Conservation (phyloP, 306 rosid species). For the Rosa rugosa region DNA sequence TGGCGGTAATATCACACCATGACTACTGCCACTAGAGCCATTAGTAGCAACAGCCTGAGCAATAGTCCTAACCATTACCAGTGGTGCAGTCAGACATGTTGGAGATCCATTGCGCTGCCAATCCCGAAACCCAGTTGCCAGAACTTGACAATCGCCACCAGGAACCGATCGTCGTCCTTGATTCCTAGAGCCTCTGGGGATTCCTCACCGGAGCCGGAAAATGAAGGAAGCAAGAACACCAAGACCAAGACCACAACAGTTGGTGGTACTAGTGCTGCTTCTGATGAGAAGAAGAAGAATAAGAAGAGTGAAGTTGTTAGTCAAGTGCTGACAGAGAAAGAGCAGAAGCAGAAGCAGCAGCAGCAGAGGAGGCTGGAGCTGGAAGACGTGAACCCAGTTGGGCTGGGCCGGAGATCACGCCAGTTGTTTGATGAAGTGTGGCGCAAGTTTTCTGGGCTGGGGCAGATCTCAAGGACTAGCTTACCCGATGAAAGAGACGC, state of each 20-base stretch:
- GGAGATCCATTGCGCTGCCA: slow-evolving; percentile 10
- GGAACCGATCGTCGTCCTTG: not conserved
- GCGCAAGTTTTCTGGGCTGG: slow-evolving; percentile 92
- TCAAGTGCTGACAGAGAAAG: slow-evolving; percentile 14
- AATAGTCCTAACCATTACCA: not conserved
- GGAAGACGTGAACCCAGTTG: slow-evolving; percentile 91
- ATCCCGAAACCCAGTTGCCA: slow-evolving; percentile 17
- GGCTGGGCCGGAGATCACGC: slow-evolving; percentile 79
- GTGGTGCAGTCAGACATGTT: slow-evolving; percentile 5
- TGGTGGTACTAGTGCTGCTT: not conserved
- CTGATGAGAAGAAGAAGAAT: not conserved
- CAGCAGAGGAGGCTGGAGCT: slow-evolving; percentile 53
- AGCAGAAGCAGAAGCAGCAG: slow-evolving; percentile 35
- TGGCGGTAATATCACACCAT: not conserved
- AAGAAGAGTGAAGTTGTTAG: slow-evolving; percentile 4
- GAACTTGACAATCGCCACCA: slow-evolving; percentile 7
- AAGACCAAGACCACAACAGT: slow-evolving; percentile 7
- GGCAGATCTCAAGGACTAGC: slow-evolving; percentile 86
- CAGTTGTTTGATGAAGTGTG: slow-evolving; percentile 89
- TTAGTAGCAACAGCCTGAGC: slow-evolving; percentile 6
- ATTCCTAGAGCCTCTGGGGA: slow-evolving; percentile 17
- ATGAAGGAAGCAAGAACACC: not conserved
- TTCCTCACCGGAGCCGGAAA: not conserved
- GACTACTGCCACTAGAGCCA: not conserved
- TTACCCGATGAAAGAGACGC: slow-evolving; percentile 66